Evolutionary conservation across 1,284 basidiomycete species (phyloP), one percentile per base, ranked within the genome.

Genomic region (Schizophyllum commune): DNA sequence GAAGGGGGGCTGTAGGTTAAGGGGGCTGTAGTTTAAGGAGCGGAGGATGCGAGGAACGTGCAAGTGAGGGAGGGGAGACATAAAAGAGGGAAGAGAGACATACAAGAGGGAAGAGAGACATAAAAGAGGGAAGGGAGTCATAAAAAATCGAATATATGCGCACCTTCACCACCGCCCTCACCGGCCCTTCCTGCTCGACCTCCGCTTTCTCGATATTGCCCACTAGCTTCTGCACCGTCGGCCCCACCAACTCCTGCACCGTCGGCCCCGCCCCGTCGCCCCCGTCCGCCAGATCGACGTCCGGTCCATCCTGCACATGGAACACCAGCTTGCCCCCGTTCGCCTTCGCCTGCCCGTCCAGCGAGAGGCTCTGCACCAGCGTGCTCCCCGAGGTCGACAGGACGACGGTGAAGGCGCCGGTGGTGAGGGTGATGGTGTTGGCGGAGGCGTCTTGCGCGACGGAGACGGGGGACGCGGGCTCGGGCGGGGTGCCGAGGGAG

Each of bases 101-200:
- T 5, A 5, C 27, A 5, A 27, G 27, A 27, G 27, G 27, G 27
- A 27, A 27, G 27, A 5, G 5, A 27, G 2, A 5, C 27, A 5
- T 5, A 2, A 27, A 5, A 2, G 27, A 27, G 27, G 27, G 5
- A 27, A 5, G 27, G 27, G 5, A 27, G 5, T 5, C 27, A 27
- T 3, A 27, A 27, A 27, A 27, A 27, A 27, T 5, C 27, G 39
- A 11, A 47, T 47, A 47, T 47, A 47, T 47, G 39, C 39, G 39
- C 8, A 74, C 76, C 68, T 78, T 78, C 54, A 78, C 70, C 8
- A 77, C 74, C 17, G 72, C 77, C 1, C 76, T 68, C n/a, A 77
- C 75, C n/a, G 76, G 76, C 0, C 76, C 76, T 55, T 66, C 68
- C 60, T 77, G 76, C 61, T 78, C 77, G 0, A 77, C 71, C 11